These are phyloP conservation scores for Hypericum perforatum DNA, from an alignment of 345 rosid species.

Conservation along the genomic window DNA sequence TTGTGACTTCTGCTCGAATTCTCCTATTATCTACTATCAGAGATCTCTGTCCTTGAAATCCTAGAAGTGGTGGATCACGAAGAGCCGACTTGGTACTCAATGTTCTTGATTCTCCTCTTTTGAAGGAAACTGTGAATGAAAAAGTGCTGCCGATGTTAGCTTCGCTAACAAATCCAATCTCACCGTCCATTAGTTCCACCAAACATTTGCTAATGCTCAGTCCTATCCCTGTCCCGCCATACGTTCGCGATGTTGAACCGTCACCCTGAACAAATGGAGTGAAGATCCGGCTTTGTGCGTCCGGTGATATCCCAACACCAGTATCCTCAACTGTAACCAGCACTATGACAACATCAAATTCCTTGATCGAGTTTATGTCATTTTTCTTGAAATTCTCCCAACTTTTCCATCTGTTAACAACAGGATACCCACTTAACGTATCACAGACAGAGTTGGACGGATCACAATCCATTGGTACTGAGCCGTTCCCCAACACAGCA, in stretches of 20 bases:
- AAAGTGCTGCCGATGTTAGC: conserved; percentile 71
- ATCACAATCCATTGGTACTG: conserved; percentile 32
- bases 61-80: conserved; percentile 32
- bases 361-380: conserved; percentile 16
- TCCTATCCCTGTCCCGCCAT: conserved; percentile 98
- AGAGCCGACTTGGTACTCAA: conserved; percentile 35
- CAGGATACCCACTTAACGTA: conserved; percentile 71
- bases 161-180: conserved; percentile 83
- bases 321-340: conserved; percentile 91
- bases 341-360: conserved; percentile 34
- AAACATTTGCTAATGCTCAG: conserved; percentile 83
- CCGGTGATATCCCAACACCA: conserved; percentile 76
- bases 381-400: conserved; percentile 56
- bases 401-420: conserved; percentile 71
- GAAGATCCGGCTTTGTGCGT: conserved; percentile 71
- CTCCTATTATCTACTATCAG: conserved; percentile 63
- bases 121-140: conserved; percentile 65
- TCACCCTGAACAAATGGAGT: conserved; percentile 98
- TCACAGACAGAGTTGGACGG: conserved; percentile 19
- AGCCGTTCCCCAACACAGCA: conserved; percentile 43
- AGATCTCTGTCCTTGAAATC: conserved; percentile 53
- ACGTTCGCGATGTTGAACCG: conserved; percentile 87
- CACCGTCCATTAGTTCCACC: conserved; percentile 90
- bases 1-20: conserved; percentile 69
- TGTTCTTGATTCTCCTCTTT: conserved; percentile 35